Conservation (phyloP, 805 yeast species). For the Candida alai region DNA sequence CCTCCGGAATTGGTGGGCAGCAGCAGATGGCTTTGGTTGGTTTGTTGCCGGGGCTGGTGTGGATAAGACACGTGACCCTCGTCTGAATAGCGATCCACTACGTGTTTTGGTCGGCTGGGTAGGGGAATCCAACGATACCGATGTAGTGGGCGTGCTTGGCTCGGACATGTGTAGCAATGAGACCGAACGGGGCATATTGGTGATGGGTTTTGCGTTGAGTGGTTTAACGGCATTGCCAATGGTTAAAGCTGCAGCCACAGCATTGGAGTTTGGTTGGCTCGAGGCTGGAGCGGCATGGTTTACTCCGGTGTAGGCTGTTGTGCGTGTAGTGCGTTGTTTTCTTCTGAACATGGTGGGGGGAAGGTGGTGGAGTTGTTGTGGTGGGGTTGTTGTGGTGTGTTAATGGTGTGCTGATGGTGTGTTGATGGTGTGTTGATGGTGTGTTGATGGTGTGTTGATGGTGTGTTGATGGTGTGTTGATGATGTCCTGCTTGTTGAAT, state of each 20-base stretch:
- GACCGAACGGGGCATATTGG: conserved; percentile 5
- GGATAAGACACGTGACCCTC: conserved; percentile 12
- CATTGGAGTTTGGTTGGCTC: conserved; percentile 34
- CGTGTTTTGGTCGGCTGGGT: not conserved
- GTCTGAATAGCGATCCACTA: conserved; percentile 12
- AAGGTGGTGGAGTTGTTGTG: no score
- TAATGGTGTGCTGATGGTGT: no score
- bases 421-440: no score
- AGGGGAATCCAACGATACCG: not conserved
- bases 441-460: no score
- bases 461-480: no score
- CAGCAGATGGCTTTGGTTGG: conserved; percentile 1
- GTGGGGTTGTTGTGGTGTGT: no score
- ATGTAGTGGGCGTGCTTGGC: not conserved
- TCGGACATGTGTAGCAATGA: no score
- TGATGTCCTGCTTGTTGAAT: no score
- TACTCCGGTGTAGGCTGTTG: conserved; percentile 42
- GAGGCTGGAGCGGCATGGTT: conserved; percentile 31
- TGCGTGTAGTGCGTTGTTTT: conserved; percentile 26
- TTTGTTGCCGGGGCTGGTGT: conserved; percentile 1
- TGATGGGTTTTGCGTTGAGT: conserved; percentile 2
- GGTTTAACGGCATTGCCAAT: conserved; percentile 29
- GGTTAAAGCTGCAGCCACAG: conserved; percentile 43
- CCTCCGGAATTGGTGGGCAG: conserved; percentile 8
- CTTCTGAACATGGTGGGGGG: conserved; percentile 26